phyloP scores from a whole-genome alignment of 441 rosid species.

The Oxalis stricta region DNA sequence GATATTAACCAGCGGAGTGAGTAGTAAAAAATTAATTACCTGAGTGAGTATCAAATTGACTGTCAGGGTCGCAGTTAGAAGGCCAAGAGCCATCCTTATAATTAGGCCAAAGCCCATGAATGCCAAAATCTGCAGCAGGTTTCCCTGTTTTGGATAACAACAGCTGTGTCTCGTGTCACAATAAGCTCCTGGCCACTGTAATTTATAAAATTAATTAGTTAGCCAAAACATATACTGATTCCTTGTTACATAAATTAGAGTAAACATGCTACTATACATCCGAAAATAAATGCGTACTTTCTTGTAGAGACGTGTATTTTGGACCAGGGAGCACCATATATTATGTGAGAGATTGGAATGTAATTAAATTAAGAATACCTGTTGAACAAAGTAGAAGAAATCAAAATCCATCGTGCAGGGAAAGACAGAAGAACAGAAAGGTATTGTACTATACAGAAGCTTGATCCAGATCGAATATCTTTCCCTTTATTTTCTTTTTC shows the following conservation, averaged over 20 bases:
- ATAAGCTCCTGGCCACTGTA: conserved; percentile 88
- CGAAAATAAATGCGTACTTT: too few species aligned
- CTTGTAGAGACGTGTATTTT: too few species aligned
- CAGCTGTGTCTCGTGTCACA: conserved; percentile 61
- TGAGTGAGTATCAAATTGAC: conserved; percentile 30
- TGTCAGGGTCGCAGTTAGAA: conserved; percentile 52
- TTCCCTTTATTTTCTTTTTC: too few species aligned
- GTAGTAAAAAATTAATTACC: conserved; percentile 37
- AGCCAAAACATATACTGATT: not conserved
- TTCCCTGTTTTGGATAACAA: conserved; percentile 82
- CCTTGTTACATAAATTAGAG: not conserved
- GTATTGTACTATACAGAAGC: conserved; percentile 25
- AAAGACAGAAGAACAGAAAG: conserved; percentile 22
- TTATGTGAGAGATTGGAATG: not conserved
- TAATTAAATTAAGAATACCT: conserved; percentile 9
- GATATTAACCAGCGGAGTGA: too few species aligned
- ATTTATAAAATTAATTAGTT: not conserved
- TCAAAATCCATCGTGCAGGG: conserved; percentile 58
- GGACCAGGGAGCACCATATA: not conserved
- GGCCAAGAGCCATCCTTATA: conserved; percentile 67
- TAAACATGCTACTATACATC: not conserved
- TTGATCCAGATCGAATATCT: conserved; percentile 12
- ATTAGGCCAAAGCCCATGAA: conserved; percentile 93
- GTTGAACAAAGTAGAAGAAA: conserved; percentile 66
- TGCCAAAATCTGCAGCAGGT: conserved; percentile 72